Evolutionary conservation across 208 protist genomes (phyloP).

Genomic region (Leishmania major): DNA sequence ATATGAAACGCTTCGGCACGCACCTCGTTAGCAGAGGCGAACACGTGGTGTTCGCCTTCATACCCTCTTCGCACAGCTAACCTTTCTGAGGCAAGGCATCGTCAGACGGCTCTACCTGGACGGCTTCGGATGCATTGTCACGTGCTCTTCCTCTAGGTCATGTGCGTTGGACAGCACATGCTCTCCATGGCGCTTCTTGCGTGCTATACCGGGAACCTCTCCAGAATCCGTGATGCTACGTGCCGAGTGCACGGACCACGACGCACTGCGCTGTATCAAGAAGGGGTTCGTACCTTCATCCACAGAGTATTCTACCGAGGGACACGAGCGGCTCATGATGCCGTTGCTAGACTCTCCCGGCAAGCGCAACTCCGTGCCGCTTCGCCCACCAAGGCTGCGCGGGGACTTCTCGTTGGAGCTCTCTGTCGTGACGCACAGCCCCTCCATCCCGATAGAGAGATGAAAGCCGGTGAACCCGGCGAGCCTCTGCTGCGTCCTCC

Average conservation of each 20-base stretch:
- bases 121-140: neutral
- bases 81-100: neutral
- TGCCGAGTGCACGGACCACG: conserved; percentile 21
- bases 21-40: neutral
- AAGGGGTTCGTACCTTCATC: conserved; percentile 16
- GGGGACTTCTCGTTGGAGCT: conserved; percentile 2
- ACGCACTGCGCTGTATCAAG: conserved; percentile 16
- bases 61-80: neutral
- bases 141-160: conserved; percentile 12
- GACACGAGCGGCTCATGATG: conserved; percentile 15
- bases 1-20: neutral
- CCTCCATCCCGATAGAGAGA: neutral
- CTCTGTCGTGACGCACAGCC: neutral
- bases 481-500: neutral
- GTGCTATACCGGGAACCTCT: neutral
- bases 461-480: neutral
- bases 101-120: neutral
- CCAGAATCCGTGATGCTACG: conserved; percentile 15
- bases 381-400: conserved; percentile 8
- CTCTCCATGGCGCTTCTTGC: conserved; percentile 17
- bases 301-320: conserved; percentile 14
- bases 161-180: conserved; percentile 13
- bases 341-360: conserved; percentile 3
- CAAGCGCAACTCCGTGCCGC: conserved; percentile 1
- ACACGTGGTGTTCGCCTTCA: neutral